Percentiles rank a stretch among this genome's conserved stretches.
Evolutionary conservation across 306 rosid species (phyloP).

Genomic region (Castanea sativa): DNA sequence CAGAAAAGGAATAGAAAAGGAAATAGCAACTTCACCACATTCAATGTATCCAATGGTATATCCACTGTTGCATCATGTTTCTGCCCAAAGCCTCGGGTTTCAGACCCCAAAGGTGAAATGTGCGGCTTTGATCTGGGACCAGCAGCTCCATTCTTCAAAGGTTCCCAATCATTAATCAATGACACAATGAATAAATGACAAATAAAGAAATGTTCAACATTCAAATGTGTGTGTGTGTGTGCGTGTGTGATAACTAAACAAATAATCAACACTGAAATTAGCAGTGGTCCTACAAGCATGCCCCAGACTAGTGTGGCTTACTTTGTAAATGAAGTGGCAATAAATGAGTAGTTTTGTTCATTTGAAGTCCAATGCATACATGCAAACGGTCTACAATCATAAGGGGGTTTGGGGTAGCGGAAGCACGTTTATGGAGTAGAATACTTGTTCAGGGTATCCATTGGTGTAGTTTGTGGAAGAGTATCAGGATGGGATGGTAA

Average conservation of each 20-base stretch:
- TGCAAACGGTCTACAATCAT: not conserved
- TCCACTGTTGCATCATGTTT: constrained; percentile 89
- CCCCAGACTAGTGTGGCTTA: not conserved
- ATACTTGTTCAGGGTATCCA: too few relatives aligned
- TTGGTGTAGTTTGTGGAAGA: too few relatives aligned
- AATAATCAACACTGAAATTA: not conserved
- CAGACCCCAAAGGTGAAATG: constrained; percentile 61
- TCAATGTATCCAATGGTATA: constrained; percentile 76
- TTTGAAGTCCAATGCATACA: not conserved
- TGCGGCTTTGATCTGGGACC: constrained; percentile 76
- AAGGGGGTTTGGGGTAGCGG: not conserved
- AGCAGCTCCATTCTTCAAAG: constrained; percentile 60
- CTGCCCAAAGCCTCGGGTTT: constrained; percentile 74
- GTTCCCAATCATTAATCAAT: not conserved
- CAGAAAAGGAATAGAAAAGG: not conserved
- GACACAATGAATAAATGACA: not conserved
- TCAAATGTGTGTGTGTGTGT: not conserved
- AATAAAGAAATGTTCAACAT: not conserved
- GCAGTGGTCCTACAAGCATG: not conserved
- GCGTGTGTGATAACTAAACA: not conserved
- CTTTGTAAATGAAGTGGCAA: not conserved
- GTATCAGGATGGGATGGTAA: too few relatives aligned
- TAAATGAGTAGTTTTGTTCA: not conserved
- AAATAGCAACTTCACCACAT: constrained; percentile 40
- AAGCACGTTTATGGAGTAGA: too few relatives aligned